Evolutionary conservation across 495 filamentous ascomycete species (phyloP).

Genomic region (Aspergillus asperescens): DNA sequence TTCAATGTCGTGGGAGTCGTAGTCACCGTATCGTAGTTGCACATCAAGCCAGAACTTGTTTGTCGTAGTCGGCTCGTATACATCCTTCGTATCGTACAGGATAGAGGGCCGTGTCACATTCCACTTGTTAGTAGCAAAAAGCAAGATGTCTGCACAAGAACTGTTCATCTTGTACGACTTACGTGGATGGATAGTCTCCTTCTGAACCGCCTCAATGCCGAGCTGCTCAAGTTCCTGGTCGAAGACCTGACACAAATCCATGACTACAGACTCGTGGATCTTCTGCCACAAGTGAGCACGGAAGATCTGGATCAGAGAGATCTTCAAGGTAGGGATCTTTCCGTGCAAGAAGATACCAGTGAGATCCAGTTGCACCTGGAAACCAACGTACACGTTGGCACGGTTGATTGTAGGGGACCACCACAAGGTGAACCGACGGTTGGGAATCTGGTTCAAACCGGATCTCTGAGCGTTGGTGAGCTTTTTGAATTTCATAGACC

Average conservation of each 20-base stretch:
- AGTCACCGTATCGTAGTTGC: slow-evolving; percentile 96
- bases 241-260: slow-evolving; percentile 99
- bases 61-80: slow-evolving; percentile 88
- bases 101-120: slow-evolving; percentile 91
- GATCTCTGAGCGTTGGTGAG: slow-evolving; percentile 97
- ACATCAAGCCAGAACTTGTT: slow-evolving; percentile 99
- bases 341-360: slow-evolving; percentile 99
- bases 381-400: slow-evolving; percentile 69
- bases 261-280: slow-evolving; percentile 98
- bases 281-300: slow-evolving; percentile 99
- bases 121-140: slow-evolving; percentile 99
- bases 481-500: slow-evolving; percentile 96
- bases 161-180: slow-evolving; percentile 99
- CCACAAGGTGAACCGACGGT: slow-evolving; percentile 98
- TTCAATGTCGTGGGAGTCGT: slow-evolving; percentile 98
- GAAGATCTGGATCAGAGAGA: slow-evolving; percentile 99
- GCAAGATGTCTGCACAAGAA: slow-evolving; percentile 94
- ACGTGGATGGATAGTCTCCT: slow-evolving; percentile 98
- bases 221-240: slow-evolving; percentile 95
- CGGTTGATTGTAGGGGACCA: slow-evolving; percentile 79
- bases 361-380: slow-evolving; percentile 97
- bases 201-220: slow-evolving; percentile 97
- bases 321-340: slow-evolving; percentile 98
- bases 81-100: slow-evolving; percentile 94
- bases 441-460: slow-evolving; percentile 98